Percentiles rank a stretch among this genome's conserved stretches.
Evolutionary conservation across 805 yeast genomes (phyloP).

Genomic region (Saturnispora bothae): DNA sequence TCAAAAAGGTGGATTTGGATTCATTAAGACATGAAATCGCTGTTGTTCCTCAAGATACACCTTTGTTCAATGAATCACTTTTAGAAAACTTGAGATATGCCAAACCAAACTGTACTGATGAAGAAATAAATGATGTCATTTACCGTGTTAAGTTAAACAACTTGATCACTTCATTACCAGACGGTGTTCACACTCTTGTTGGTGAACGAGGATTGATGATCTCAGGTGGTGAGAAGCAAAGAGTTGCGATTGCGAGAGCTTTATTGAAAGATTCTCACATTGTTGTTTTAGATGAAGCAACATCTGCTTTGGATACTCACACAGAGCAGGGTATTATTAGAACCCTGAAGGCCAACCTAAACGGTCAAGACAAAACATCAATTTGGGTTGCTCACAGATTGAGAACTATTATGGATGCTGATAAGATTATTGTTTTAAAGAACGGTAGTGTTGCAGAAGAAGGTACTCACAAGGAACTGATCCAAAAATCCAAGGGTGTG

Average conservation of each 20-base stretch:
- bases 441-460: conserved; percentile 77
- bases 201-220: conserved; percentile 99
- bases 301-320: conserved; percentile 92
- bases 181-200: conserved; percentile 75
- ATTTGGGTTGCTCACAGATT: conserved; percentile 90
- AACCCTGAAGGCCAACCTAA: conserved; percentile 62
- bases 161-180: conserved; percentile 63
- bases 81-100: conserved; percentile 86
- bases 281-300: conserved; percentile 93
- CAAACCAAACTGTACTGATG: conserved; percentile 57
- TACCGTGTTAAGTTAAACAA: conserved; percentile 57
- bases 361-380: conserved; percentile 44
- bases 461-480: conserved; percentile 65
- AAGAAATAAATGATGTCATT: conserved; percentile 57
- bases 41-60: conserved; percentile 97
- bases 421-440: conserved; percentile 79
- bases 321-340: conserved; percentile 78
- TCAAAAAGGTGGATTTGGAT: conserved; percentile 62
- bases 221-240: conserved; percentile 97
- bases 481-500: conserved; percentile 45
- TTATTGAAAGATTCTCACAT: conserved; percentile 77
- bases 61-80: conserved; percentile 84
- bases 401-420: conserved; percentile 89
- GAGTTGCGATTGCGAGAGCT: conserved; percentile 90
- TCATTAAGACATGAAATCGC: conserved; percentile 69